Conservation (phyloP, 2,329 filamentous ascomycete genomes). For the Grosmannia huntii region DNA sequence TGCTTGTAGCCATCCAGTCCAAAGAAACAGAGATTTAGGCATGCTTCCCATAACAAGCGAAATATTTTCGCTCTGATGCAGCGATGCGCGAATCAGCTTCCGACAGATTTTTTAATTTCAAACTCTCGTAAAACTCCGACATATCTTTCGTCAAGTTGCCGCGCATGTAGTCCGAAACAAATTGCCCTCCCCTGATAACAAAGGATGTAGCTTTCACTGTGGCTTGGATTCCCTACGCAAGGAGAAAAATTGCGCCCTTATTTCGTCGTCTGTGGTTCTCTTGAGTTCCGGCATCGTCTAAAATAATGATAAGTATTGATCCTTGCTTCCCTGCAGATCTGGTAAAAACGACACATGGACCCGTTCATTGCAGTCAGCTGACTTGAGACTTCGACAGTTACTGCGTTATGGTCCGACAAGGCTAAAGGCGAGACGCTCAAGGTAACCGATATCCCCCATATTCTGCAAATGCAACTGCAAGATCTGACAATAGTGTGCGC, state of each 20-base stretch:
- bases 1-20: background rate
- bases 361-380: background rate
- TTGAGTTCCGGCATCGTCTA: background rate
- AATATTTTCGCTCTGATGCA: background rate
- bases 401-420: conserved; percentile 30
- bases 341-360: background rate
- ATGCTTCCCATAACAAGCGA: too few relatives aligned
- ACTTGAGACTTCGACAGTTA: conserved; percentile 7
- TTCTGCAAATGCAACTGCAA: background rate
- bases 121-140: background rate
- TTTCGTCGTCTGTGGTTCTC: background rate
- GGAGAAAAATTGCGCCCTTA: background rate
- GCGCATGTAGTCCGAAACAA: background rate
- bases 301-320: background rate
- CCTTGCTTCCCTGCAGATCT: background rate
- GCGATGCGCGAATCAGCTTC: background rate
- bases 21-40: background rate
- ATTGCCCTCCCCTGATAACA: background rate
- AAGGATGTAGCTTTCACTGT: background rate
- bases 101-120: background rate
- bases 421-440: conserved; percentile 22
- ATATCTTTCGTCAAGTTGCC: background rate
- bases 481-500: background rate
- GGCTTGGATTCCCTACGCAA: background rate
- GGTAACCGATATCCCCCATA: background rate